Conservation (phyloP, 1,139 yeast species). For the Yamadazyma jaroonii region DNA sequence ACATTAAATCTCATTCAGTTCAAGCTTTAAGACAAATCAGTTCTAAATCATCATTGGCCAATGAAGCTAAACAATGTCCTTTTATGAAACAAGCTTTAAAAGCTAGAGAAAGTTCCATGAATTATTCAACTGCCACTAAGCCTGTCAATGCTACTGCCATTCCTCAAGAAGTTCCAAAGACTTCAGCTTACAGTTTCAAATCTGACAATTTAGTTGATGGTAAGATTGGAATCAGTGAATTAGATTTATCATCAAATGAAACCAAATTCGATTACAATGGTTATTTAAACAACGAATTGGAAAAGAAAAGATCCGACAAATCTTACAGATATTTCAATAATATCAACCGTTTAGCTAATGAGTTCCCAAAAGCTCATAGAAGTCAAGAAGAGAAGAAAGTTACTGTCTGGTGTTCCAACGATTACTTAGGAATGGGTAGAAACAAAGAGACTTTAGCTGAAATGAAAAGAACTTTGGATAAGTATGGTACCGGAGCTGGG, state of each 20-base stretch:
- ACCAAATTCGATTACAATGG: conserved; percentile 62
- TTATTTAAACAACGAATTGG: conserved; percentile 59
- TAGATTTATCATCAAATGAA: conserved; percentile 32
- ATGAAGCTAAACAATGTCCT: conserved; percentile 78
- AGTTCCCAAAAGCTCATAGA: conserved; percentile 91
- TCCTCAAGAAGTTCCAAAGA: conserved; percentile 36
- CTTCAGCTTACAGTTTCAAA: conserved; percentile 30
- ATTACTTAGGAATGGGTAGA: conserved; percentile 92
- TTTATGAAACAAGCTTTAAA: conserved; percentile 78
- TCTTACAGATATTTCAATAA: conserved; percentile 96
- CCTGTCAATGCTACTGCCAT: conserved; percentile 51
- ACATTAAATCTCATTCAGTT: conserved; percentile 67
- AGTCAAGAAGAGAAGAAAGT: conserved; percentile 74
- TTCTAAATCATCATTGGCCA: conserved; percentile 45
- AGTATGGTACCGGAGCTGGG: conserved; percentile 98
- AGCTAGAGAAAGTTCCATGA: conserved; percentile 33
- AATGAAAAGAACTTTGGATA: conserved; percentile 79
- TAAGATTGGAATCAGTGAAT: conserved; percentile 22
- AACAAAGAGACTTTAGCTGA: conserved; percentile 67
- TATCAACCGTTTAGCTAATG: conserved; percentile 90
- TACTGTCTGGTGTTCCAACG: conserved; percentile 98
- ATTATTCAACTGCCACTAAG: conserved; percentile 57
- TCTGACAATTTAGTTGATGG: conserved; percentile 26
- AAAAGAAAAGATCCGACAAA: conserved; percentile 77
- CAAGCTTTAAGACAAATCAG: conserved; percentile 56